Evolutionary conservation across 768 basidiomycete species (phyloP).

Genomic region (Kwoniella shandongensis): DNA sequence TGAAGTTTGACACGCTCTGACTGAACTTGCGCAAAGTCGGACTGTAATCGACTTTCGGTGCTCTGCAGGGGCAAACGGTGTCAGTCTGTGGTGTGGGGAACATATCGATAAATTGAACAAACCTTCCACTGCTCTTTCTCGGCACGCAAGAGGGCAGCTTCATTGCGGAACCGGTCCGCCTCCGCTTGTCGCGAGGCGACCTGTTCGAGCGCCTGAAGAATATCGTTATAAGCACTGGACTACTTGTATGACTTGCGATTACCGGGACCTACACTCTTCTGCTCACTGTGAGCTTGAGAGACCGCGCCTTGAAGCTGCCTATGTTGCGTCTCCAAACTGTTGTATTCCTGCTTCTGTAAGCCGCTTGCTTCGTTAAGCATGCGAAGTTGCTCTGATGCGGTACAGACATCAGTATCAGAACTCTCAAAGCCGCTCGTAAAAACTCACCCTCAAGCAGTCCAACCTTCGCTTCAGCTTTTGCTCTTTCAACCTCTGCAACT

Average conservation of each 20-base stretch:
- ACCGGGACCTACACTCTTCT: neutral
- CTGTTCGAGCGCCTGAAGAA: constrained; percentile 67
- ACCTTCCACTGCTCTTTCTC: constrained; percentile 96
- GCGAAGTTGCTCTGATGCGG: constrained; percentile 37
- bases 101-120: neutral
- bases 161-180: constrained; percentile 77
- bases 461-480: constrained; percentile 78
- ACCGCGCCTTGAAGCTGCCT: constrained; percentile 35
- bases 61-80: constrained; percentile 58
- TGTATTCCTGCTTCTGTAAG: constrained; percentile 43
- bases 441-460: constrained; percentile 72
- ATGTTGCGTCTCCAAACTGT: constrained; percentile 32
- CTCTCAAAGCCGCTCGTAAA: neutral
- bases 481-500: constrained; percentile 65
- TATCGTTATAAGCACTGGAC: too few species aligned
- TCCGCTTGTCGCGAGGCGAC: constrained; percentile 62
- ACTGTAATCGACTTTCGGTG: constrained; percentile 73
- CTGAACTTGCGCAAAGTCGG: constrained; percentile 77
- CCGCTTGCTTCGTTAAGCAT: constrained; percentile 34
- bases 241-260: too few species aligned
- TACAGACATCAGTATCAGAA: too few species aligned
- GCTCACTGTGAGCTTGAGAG: constrained; percentile 33
- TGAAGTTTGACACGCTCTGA: constrained; percentile 80
- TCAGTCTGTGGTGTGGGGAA: neutral
- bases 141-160: constrained; percentile 80